These are phyloP conservation scores for Passalora sequoiae DNA, from an alignment of 2,329 filamentous ascomycete genomes.

Conservation along the genomic window DNA sequence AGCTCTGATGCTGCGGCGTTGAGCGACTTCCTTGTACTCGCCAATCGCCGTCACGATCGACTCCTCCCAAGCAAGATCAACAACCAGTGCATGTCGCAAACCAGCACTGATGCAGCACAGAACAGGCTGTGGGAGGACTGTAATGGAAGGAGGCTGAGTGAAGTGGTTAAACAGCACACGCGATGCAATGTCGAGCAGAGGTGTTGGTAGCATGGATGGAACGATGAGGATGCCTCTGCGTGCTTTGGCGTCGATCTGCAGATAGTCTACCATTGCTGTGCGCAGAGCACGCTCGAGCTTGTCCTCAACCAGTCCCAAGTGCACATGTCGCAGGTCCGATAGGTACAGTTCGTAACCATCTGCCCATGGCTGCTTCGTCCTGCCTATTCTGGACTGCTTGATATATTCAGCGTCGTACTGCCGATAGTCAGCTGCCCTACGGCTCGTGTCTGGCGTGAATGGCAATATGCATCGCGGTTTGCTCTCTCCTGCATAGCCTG, in stretches of 20 bases:
- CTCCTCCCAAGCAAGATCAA: conserved; percentile 91
- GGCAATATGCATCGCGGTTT: conserved; percentile 64
- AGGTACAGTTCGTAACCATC: conserved; percentile 69
- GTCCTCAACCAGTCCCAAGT: conserved; percentile 77
- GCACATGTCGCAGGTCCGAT: conserved; percentile 64
- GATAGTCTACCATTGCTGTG: conserved; percentile 74
- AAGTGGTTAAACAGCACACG: conserved; percentile 76
- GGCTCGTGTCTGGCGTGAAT: conserved; percentile 70
- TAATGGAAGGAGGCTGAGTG: conserved; percentile 73
- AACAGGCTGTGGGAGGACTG: conserved; percentile 70
- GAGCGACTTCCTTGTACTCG: conserved; percentile 78
- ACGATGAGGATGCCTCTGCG: conserved; percentile 68
- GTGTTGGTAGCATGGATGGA: conserved; percentile 71
- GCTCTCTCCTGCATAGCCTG: conserved; percentile 81
- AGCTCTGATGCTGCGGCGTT: conserved; percentile 65
- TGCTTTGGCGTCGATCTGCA: conserved; percentile 63
- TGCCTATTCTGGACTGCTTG: conserved; percentile 28
- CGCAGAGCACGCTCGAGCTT: conserved; percentile 78
- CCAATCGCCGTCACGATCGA: conserved; percentile 81
- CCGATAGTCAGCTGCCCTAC: conserved; percentile 76
- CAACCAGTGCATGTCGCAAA: conserved; percentile 74
- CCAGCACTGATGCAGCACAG: conserved; percentile 74
- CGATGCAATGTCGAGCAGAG: conserved; percentile 68
- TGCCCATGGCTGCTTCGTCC: conserved; percentile 57
- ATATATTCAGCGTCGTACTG: conserved; percentile 32